Percentiles rank a stretch among this genome's conserved stretches.
phyloP scores from a whole-genome alignment of 2,329 filamentous ascomycete species.

The Microsporum ferrugineum region DNA sequence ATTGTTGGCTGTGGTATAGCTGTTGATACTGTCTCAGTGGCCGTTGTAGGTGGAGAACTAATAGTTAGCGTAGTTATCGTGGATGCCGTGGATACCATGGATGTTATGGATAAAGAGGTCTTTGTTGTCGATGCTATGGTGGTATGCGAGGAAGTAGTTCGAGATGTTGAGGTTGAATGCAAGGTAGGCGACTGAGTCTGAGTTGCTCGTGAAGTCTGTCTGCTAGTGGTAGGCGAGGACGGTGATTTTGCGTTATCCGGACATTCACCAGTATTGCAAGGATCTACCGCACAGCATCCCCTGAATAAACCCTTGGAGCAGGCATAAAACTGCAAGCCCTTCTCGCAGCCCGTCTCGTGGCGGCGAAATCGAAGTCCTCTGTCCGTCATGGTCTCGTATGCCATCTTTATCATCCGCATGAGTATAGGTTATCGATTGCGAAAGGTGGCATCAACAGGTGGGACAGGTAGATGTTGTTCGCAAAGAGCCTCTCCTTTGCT shows the following conservation, averaged over 20 bases:
- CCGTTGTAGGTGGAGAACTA: neutral
- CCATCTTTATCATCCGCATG: neutral
- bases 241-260: neutral
- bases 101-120: neutral
- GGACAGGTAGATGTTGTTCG: neutral
- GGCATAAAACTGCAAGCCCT: slow-evolving; percentile 5
- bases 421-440: neutral
- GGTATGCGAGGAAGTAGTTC: neutral
- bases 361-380: neutral
- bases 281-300: slow-evolving; percentile 12
- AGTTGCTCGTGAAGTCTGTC: neutral
- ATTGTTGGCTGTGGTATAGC: neutral
- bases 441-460: neutral
- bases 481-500: neutral
- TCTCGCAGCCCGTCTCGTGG: neutral
- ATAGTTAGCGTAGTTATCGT: neutral
- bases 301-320: slow-evolving; percentile 9
- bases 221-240: neutral
- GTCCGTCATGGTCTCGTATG: neutral
- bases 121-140: neutral
- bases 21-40: neutral
- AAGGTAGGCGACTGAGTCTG: neutral
- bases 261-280: slow-evolving; percentile 9
- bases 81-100: neutral
- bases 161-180: neutral